Conservation (phyloP, 352 stramenopile genomes). For the Phytopythium cucurbitacearum region DNA sequence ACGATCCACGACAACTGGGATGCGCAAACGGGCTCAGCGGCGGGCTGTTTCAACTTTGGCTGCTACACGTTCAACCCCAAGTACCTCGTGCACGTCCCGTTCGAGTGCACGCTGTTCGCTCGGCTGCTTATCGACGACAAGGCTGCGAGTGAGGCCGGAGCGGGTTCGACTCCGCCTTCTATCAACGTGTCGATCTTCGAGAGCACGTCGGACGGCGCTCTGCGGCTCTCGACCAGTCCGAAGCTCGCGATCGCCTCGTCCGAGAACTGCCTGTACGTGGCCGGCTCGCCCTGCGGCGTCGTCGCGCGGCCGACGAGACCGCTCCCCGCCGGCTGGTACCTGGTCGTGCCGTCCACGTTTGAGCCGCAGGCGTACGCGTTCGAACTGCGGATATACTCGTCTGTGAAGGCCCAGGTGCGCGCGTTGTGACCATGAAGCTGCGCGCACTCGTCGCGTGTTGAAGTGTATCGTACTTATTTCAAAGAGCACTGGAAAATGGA, state of each 20-base stretch:
- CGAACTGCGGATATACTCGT: constrained; percentile 56
- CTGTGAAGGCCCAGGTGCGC: constrained; percentile 31
- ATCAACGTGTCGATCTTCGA: constrained; percentile 75
- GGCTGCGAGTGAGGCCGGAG: constrained; percentile 9
- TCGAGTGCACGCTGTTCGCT: constrained; percentile 49
- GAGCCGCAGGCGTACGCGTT: constrained; percentile 53
- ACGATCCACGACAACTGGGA: constrained; percentile 47
- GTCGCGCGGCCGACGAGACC: constrained; percentile 24
- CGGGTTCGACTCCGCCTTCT: constrained; percentile 18
- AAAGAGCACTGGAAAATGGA: no score
- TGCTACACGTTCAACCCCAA: constrained; percentile 83
- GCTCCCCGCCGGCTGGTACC: constrained; percentile 57
- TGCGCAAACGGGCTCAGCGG: constrained; percentile 44
- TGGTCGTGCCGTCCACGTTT: constrained; percentile 74
- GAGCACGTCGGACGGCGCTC: constrained; percentile 44
- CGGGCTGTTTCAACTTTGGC: constrained; percentile 71
- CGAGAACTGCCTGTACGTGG: constrained; percentile 46
- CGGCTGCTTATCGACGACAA: constrained; percentile 35
- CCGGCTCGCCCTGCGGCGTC: constrained; percentile 49
- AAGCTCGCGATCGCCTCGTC: constrained; percentile 59
- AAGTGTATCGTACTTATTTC: no score
- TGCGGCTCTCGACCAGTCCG: constrained; percentile 61
- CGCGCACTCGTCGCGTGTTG: no score
- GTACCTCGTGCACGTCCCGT: constrained; percentile 55
- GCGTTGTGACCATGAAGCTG: constrained; percentile 14